Evolutionary conservation across 768 basidiomycete genomes (phyloP).

Genomic region (Termitomyces sp.): DNA sequence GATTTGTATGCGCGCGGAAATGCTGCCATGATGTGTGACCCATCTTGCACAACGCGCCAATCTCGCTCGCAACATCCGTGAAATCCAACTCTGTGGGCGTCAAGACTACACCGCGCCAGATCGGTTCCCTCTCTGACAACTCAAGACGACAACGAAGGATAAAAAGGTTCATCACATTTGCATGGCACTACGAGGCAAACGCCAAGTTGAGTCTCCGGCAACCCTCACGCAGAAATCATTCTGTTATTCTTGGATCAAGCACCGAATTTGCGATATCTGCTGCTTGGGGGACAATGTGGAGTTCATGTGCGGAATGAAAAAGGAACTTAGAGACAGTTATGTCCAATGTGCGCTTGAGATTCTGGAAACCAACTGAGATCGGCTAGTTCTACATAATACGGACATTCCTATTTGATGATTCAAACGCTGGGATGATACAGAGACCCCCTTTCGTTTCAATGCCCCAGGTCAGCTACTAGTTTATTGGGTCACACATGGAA

Average conservation of each 20-base stretch:
- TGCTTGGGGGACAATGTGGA: constrained; percentile 39
- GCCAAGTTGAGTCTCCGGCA: constrained; percentile 24
- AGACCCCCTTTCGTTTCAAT: too few relatives aligned
- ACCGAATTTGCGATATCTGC: constrained; percentile 32
- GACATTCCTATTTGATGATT: too few relatives aligned
- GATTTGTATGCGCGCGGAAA: constrained; percentile 39
- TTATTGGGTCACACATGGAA: too few relatives aligned
- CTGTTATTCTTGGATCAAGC: constrained; percentile 30
- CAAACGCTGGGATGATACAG: too few relatives aligned
- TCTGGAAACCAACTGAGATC: neutral
- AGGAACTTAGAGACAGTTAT: constrained; percentile 31
- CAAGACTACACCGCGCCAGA: constrained; percentile 37
- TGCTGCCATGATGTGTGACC: constrained; percentile 44
- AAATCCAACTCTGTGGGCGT: constrained; percentile 43
- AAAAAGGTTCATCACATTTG: too few relatives aligned
- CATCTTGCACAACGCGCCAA: constrained; percentile 51
- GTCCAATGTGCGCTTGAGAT: constrained; percentile 28
- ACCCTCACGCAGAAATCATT: constrained; percentile 38
- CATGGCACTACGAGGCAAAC: constrained; percentile 32
- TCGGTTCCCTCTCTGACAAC: constrained; percentile 39
- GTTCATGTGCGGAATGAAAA: constrained; percentile 30
- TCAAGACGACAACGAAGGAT: too few relatives aligned
- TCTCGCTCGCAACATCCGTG: constrained; percentile 45
- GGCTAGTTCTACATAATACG: too few relatives aligned
- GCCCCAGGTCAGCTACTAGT: too few relatives aligned